phyloP scores from a whole-genome alignment of 371 early-diverging fungal genomes.

The Mortierella sp. region DNA sequence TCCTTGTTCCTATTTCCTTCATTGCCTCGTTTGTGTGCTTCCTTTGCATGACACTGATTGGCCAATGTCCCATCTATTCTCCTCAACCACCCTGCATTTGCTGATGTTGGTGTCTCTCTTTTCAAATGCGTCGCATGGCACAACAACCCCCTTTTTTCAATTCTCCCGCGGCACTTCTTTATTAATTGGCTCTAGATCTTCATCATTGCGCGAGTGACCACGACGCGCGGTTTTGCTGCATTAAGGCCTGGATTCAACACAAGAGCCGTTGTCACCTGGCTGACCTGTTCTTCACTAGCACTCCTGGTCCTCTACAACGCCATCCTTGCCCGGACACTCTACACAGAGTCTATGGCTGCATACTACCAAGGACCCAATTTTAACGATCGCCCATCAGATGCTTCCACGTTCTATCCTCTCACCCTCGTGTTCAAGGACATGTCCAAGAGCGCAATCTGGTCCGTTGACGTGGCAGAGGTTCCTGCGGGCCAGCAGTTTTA shows the following conservation, averaged over 20 bases:
- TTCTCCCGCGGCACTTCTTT: background rate
- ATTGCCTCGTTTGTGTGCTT: too few relatives aligned
- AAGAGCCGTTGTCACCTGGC: constrained; percentile 50
- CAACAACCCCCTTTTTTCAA: too few relatives aligned
- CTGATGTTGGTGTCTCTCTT: too few relatives aligned
- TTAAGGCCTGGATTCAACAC: constrained; percentile 54
- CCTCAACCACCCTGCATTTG: too few relatives aligned
- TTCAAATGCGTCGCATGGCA: too few relatives aligned
- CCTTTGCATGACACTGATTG: too few relatives aligned
- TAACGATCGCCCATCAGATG: background rate
- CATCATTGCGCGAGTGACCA: constrained; percentile 45
- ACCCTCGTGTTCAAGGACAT: constrained; percentile 33
- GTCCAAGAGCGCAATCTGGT: constrained; percentile 15
- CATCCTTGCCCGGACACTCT: constrained; percentile 34
- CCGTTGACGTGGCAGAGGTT: background rate
- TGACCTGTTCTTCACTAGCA: constrained; percentile 32
- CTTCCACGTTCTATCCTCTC: background rate
- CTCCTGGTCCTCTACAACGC: constrained; percentile 39
- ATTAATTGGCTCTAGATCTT: constrained; percentile 31
- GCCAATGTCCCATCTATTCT: too few relatives aligned
- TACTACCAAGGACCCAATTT: constrained; percentile 22
- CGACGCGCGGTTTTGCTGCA: constrained; percentile 54
- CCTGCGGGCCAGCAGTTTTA: constrained; percentile 2
- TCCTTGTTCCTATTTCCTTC: too few relatives aligned
- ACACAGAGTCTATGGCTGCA: constrained; percentile 52